Percentiles rank a stretch among this genome's conserved stretches.
phyloP scores from a whole-genome alignment of 352 stramenopile species.

The Globisporangium nodosum region DNA sequence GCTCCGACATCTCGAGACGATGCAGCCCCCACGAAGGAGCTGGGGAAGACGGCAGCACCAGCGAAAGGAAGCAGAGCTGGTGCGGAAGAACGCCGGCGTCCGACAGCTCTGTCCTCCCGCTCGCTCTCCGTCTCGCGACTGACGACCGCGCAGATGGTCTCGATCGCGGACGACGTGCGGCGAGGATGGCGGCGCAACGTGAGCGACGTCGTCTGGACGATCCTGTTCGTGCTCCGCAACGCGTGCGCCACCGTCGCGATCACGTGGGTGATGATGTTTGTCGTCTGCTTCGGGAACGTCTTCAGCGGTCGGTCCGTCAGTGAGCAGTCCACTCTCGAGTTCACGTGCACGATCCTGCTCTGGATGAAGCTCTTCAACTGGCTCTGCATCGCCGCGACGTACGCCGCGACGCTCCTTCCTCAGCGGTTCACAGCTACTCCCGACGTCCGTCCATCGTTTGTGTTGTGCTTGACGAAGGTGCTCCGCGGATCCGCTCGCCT shows the following conservation, averaged over 20 bases:
- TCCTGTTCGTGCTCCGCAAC: slow-evolving; percentile 3
- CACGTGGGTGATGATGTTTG: neutral
- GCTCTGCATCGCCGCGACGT: slow-evolving; percentile 2
- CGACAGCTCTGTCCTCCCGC: neutral
- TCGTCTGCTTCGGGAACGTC: slow-evolving; percentile 1
- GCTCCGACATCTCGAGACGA: neutral
- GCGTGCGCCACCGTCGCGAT: neutral
- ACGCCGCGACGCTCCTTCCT: slow-evolving; percentile 1
- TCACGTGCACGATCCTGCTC: slow-evolving; percentile 1
- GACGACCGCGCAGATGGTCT: neutral
- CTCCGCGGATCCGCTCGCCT: neutral
- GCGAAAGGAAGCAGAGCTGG: neutral
- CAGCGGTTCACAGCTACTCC: neutral
- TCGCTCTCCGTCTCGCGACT: neutral
- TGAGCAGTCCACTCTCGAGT: neutral
- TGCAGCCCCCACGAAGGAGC: neutral
- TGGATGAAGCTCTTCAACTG: slow-evolving; percentile 7
- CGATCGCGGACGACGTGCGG: neutral
- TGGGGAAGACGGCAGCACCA: neutral
- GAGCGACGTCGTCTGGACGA: neutral
- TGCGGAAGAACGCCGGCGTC: neutral
- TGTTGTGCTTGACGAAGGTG: slow-evolving; percentile 9
- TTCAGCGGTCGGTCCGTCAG: neutral
- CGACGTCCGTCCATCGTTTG: neutral
- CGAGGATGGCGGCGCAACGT: neutral